These are phyloP conservation scores for Isoetes engelmannii DNA, from an alignment of 83 land plant species.

Conservation along the genomic window DNA sequence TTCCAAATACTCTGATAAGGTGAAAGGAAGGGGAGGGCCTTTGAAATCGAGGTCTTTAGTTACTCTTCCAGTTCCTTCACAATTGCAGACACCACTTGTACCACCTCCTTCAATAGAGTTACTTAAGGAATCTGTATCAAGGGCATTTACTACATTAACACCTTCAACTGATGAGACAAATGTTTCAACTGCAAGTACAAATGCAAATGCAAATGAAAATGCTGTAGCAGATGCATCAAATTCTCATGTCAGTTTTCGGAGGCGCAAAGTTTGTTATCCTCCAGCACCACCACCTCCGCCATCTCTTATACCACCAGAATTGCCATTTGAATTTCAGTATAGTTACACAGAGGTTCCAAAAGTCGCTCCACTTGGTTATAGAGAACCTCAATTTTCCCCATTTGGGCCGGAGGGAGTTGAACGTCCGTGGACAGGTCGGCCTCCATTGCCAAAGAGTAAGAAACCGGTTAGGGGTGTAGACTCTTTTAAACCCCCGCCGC, in stretches of 20 bases:
- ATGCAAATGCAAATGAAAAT: neutral
- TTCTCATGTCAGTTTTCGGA: neutral
- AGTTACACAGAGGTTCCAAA: conserved; percentile 83
- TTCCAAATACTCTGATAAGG: neutral
- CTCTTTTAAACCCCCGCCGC: conserved; percentile 63
- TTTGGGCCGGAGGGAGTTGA: conserved; percentile 75
- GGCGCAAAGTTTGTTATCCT: neutral
- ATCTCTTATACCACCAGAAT: conserved; percentile 29
- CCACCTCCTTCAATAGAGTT: neutral
- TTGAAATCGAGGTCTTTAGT: no score
- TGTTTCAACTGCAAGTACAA: neutral
- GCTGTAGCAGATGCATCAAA: neutral
- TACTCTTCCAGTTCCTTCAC: no score
- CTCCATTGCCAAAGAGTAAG: conserved; percentile 55
- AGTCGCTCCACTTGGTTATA: conserved; percentile 49
- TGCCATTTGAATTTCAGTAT: conserved; percentile 70
- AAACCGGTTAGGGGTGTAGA: conserved; percentile 53
- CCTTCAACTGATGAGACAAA: neutral
- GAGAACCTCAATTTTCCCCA: conserved; percentile 78
- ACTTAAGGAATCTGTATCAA: neutral
- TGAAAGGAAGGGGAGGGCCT: no score
- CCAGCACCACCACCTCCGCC: conserved; percentile 23
- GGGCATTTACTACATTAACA: neutral
- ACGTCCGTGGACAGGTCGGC: conserved; percentile 84
- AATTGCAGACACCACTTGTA: neutral